Evolutionary conservation across 1,284 basidiomycete species (phyloP), one percentile per base, ranked within the genome.

Genomic region (Microbotryum scabiosae): DNA sequence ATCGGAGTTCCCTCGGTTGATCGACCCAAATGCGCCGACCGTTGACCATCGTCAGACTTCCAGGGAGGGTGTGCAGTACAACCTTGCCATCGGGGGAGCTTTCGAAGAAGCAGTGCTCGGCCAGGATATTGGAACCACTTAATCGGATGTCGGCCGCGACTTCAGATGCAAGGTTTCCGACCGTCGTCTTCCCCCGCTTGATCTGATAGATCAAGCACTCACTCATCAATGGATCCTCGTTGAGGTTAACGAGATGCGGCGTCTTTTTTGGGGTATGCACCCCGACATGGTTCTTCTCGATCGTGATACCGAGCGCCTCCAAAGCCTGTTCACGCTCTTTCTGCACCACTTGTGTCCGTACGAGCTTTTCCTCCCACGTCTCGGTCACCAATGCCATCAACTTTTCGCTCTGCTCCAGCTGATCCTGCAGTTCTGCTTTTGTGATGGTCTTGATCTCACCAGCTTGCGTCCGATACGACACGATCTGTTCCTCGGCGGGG

Each of bases 231-330:
- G 73, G 72, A 36, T 74, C 73, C 53, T 73, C 72, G 59, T 68
- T 65, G 80, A 97, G 77, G 76, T 97, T 97, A 72, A 97, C 92
- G 65, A 97, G 78, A 78, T 94, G 91, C 4, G 93, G 92, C 84
- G 90, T 91, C 84, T 86, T 91, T 81, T 97, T 97, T n/a, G 94
- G 94, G n/a, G 94, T 93, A 78, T 97, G 91, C 54, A 98, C 77
- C 52, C 91, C 91, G 60, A 96, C 87, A 62, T 88, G 82, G 72
- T 92, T 88, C 82, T 93, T 97, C 76, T 97, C 93, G 61, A 98
- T 90, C 45, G 90, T 88, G 74, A 98, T 97, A 54, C 94, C 94
- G 65, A 98, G 78, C 77, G 97, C 94, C 76, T 98, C 96, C 54
- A 98, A 77, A 5, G 94, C 96, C 79, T 92, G 86, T 78, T 98